Evolutionary conservation across 1,284 basidiomycete species (phyloP).

Genomic region (Stygiomarasmius scandens): DNA sequence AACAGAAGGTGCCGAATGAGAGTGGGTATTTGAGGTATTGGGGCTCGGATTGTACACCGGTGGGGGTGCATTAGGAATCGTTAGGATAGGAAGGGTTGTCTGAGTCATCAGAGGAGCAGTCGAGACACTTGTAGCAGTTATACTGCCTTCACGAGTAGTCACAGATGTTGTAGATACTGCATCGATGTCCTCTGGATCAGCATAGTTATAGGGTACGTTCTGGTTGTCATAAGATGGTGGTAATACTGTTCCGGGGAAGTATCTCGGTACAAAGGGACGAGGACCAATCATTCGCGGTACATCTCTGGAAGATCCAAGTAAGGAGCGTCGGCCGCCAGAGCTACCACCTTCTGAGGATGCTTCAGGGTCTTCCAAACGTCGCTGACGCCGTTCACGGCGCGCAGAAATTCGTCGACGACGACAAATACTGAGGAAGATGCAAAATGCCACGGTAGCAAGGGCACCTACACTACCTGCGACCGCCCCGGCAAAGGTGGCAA

Average conservation of each 20-base stretch:
- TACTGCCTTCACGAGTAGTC: not conserved
- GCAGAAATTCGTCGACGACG: constrained; percentile 46
- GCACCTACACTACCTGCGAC: constrained; percentile 55
- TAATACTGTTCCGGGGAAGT: constrained; percentile 51
- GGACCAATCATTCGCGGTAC: constrained; percentile 46
- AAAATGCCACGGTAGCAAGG: constrained; percentile 46
- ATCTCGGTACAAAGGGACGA: constrained; percentile 53
- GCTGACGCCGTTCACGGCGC: constrained; percentile 39
- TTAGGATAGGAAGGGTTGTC: not conserved
- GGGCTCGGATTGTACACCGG: not conserved
- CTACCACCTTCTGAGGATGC: not conserved
- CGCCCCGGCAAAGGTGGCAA: constrained; percentile 55
- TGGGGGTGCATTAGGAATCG: not conserved
- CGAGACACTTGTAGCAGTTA: not conserved
- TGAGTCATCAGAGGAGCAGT: not conserved
- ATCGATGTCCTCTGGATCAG: not conserved
- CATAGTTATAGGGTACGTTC: not conserved
- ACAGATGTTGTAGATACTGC: not conserved
- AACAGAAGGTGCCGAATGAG: not conserved
- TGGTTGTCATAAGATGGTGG: not conserved
- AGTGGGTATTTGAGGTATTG: not conserved
- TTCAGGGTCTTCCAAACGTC: constrained; percentile 1
- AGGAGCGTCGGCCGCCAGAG: too few species aligned
- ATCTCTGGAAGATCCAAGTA: constrained; percentile 19
- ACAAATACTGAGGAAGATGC: constrained; percentile 53